phyloP scores from a whole-genome alignment of 257 asterid species.

The Rhazya stricta region DNA sequence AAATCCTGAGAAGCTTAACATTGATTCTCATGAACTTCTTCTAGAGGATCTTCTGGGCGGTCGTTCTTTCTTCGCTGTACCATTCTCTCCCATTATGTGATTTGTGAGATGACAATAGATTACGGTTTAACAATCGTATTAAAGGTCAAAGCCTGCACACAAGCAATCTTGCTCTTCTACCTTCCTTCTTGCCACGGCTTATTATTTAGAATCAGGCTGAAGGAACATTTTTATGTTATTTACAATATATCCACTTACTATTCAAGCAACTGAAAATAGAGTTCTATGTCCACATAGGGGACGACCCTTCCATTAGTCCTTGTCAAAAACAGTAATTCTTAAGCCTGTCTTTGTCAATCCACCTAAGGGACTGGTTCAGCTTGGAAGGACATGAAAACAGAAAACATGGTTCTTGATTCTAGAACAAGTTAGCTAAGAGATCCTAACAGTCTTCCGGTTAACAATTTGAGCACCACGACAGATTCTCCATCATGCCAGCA shows the following conservation, averaged over 20 bases:
- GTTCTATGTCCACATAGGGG: not conserved
- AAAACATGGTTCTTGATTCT: not conserved
- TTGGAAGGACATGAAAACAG: not conserved
- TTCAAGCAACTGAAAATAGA: not conserved
- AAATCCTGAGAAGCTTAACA: too few relatives aligned
- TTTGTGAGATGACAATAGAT: too few relatives aligned
- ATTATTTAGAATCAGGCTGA: not conserved
- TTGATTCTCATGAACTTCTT: too few relatives aligned
- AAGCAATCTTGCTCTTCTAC: not conserved
- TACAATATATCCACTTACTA: too few relatives aligned
- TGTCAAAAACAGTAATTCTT: too few relatives aligned
- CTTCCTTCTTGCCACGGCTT: not conserved
- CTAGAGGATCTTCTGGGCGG: too few relatives aligned
- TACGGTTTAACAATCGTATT: too few relatives aligned
- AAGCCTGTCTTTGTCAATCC: not conserved
- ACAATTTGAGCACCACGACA: not conserved
- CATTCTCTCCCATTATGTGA: too few relatives aligned
- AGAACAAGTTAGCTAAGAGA: not conserved
- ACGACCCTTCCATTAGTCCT: not conserved
- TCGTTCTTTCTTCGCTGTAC: too few relatives aligned
- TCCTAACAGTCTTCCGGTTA: not conserved
- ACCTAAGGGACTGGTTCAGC: not conserved
- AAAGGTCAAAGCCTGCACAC: not conserved
- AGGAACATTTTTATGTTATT: too few relatives aligned
- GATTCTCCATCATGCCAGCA: not conserved